Evolutionary conservation across 495 filamentous ascomycete genomes (phyloP), one percentile per base, ranked within the genome.

Genomic region (Penicillium canescens): DNA sequence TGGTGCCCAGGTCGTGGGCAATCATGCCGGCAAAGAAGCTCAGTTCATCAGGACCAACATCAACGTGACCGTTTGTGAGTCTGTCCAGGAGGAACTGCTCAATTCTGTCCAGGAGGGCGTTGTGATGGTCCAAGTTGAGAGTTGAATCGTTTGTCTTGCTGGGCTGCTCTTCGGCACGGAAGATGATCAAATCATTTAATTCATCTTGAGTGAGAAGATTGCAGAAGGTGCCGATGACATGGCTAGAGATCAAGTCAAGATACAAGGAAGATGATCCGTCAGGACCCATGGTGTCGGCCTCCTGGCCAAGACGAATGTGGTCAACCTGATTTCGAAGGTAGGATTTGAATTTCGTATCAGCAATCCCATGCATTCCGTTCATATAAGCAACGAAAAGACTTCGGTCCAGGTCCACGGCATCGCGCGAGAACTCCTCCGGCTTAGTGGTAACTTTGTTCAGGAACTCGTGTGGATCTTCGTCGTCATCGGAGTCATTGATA

Each of bases 21-120:
- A 78, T 55, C 10, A 73, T 71, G 12, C 71, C 72, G 9, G 75
- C 73, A 45, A 78, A 73, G 44, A 78, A 76, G 48, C 72, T 69
- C 43, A 77, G 45, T 48, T 78, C 75, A 42, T 78, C 71, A 11
- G 66, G 57, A 10, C 62, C 61, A 6, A 78, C 62, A 7, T 67
- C 56, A 33, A 74, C 64, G 6, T 51, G 53, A 11, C 65, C 73
- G 33, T 56, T 60, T 26, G 67, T 59, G 42, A 78, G 46, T 39
- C 73, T 60, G 43, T 75, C 64, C 2, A 57, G 59, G 18, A 78
- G 63, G 20, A 77, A 54, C 6, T 54, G 50, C 46, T 78, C 73
- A 9, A 76, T 72, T 42, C 67, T 70, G 35, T 60, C 55, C 13
- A 75, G 53, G 10, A 76, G 50, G 10, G 50, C 41, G 7, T 53